Evolutionary conservation across 2,329 filamentous ascomycete species (phyloP).

Genomic region (Huntiella bhutanensis): DNA sequence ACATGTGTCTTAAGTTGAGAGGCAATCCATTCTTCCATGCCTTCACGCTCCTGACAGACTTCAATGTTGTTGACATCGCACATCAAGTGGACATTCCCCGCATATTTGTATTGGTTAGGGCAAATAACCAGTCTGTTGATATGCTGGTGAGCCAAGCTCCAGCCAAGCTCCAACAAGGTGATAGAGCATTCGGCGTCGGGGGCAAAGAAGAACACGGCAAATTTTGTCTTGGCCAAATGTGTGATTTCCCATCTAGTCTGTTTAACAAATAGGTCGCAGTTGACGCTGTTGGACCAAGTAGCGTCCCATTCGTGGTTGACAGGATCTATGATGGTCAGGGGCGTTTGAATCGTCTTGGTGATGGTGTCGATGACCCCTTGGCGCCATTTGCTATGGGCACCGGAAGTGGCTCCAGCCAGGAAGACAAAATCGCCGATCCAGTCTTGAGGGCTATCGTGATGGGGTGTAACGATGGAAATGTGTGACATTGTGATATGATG

Average conservation of each 20-base stretch:
- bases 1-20: not conserved
- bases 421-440: conserved; percentile 23
- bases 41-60: conserved; percentile 19
- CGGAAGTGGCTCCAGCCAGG: conserved; percentile 37
- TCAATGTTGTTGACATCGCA: conserved; percentile 29
- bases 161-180: conserved; percentile 40
- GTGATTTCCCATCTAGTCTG: conserved; percentile 45
- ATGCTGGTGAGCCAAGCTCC: conserved; percentile 22
- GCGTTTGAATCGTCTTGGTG: conserved; percentile 9
- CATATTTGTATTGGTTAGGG: conserved; percentile 32
- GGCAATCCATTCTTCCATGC: not conserved
- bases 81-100: conserved; percentile 41
- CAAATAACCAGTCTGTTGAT: conserved; percentile 36
- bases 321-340: conserved; percentile 39
- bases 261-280: conserved; percentile 26
- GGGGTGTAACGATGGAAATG: no score
- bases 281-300: conserved; percentile 30
- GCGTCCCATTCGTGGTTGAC: conserved; percentile 36
- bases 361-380: conserved; percentile 19
- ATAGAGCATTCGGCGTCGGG: conserved; percentile 33
- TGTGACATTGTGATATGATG: no score
- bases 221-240: conserved; percentile 30
- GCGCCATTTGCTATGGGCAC: conserved; percentile 30
- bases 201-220: conserved; percentile 40
- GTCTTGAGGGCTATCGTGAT: no score